Base-by-base conservation (phyloP, 805 yeast species). In the Candida chauliodis region DNA sequence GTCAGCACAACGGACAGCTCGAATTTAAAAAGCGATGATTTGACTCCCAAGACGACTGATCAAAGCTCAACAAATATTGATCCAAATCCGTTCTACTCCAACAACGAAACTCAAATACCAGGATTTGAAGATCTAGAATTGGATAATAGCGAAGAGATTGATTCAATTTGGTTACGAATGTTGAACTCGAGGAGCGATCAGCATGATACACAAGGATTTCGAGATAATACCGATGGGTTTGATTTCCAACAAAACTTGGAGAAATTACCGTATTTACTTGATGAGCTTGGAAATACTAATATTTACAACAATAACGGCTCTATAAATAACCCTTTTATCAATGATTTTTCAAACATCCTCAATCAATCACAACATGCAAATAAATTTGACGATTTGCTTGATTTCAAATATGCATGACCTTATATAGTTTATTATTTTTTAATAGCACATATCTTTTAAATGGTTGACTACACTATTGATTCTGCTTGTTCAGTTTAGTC, bases 151-250 rank as follows among this genome's bases (percentile, higher is more conserved):
- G 45, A 46, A 4, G 61, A 58, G 33, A 51, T 59, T 11, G 65
- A 60, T 38, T 45, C 49, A 19, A 37, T 56, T 16, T 60, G 66
- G 66, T 45, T 50, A 28, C 64, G 55, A 30, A 50, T 59, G 47
- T 47, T 56, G 7, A 41, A 50, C n/a, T 22, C 34, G 19, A 36
- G 10, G 17, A 22, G 7, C 14, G 26, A 20, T 21, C 18, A 26
- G 6, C 18, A 28, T 15, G 34, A 33, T 29, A 23, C 36, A 8
- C 36, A 33, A 23, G 23, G 23, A 10, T 14, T 20, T 4, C 8
- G 3, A 14, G 7, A 31, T 13, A 31, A 31, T 31, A 22, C 22
- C 5, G 20, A 31, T 9, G 26, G 22, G 5, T 25, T 25, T 25
- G 15, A 25, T 11, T 9, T n/a, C 5, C 28, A 25, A 25, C 13